Evolutionary conservation across 768 basidiomycete species (phyloP).

Genomic region (Termitomyces titanicus): DNA sequence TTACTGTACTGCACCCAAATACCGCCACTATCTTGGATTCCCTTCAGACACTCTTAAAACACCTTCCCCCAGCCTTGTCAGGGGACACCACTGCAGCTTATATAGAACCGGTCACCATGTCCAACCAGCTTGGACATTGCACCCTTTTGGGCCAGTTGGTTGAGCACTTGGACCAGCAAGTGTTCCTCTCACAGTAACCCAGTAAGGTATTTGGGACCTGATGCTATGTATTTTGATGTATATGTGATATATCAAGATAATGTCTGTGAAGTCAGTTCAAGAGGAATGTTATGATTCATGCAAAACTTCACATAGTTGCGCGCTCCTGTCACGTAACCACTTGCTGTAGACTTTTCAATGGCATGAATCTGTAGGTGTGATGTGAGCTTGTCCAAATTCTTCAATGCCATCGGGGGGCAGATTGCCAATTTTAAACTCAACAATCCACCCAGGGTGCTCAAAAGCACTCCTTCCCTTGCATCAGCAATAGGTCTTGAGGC

Average conservation of each 20-base stretch:
- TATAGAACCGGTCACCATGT: too few relatives aligned
- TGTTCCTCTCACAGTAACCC: too few relatives aligned
- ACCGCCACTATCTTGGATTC: too few relatives aligned
- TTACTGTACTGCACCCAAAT: too few relatives aligned
- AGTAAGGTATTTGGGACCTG: constrained; percentile 13
- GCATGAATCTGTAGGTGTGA: constrained; percentile 16
- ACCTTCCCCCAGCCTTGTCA: too few relatives aligned
- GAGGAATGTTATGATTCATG: constrained; percentile 5
- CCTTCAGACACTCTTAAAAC: too few relatives aligned
- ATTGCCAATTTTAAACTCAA: not conserved
- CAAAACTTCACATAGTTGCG: constrained; percentile 20
- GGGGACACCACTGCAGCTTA: too few relatives aligned
- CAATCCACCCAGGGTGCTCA: constrained; percentile 12
- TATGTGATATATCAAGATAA: constrained; percentile 17
- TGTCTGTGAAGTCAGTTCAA: constrained; percentile 17
- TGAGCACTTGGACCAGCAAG: too few relatives aligned
- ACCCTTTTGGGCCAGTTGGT: too few relatives aligned
- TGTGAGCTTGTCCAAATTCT: constrained; percentile 13
- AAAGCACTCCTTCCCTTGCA: not conserved
- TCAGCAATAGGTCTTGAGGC: not conserved
- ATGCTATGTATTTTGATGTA: constrained; percentile 15
- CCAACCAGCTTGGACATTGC: too few relatives aligned
- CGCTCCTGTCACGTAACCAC: constrained; percentile 18
- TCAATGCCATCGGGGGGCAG: constrained; percentile 11
- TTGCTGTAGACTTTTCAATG: constrained; percentile 14